These are phyloP conservation scores for Sporothrix curviconia DNA, from an alignment of 2,329 filamentous ascomycete genomes.

Conservation along the genomic window DNA sequence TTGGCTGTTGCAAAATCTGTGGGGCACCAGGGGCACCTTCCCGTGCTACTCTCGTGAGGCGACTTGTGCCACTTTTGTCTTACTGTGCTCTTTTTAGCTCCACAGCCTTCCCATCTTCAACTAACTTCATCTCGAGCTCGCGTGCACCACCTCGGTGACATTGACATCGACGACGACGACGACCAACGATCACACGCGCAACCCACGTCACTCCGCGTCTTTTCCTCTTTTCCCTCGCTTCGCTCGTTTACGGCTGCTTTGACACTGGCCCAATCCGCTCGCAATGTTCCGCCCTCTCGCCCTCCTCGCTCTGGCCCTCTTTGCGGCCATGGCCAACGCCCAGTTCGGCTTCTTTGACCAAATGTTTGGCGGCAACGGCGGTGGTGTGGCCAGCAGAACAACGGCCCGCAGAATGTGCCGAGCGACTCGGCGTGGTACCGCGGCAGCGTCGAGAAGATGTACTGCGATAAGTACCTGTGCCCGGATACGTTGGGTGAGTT, in stretches of 20 bases:
- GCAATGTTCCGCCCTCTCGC: constrained; percentile 18
- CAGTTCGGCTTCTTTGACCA: constrained; percentile 99
- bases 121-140: not conserved
- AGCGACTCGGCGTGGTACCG: constrained; percentile 76
- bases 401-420: constrained; percentile 68
- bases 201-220: not conserved
- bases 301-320: constrained; percentile 52
- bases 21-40: not conserved
- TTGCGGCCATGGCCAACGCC: constrained; percentile 49
- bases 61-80: not conserved
- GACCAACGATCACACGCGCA: not conserved
- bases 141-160: no score
- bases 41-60: not conserved
- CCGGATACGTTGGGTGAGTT: constrained; percentile 67
- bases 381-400: constrained; percentile 41
- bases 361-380: constrained; percentile 68
- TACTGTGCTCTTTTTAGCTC: not conserved
- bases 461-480: constrained; percentile 89
- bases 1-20: no score
- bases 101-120: not conserved
- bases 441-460: constrained; percentile 47
- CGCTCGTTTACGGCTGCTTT: not conserved
- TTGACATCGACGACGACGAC: not conserved
- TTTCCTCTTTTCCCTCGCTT: not conserved
- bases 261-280: not conserved